Evolutionary conservation across 768 basidiomycete genomes (phyloP).

Genomic region (Boletus tomentosulus): DNA sequence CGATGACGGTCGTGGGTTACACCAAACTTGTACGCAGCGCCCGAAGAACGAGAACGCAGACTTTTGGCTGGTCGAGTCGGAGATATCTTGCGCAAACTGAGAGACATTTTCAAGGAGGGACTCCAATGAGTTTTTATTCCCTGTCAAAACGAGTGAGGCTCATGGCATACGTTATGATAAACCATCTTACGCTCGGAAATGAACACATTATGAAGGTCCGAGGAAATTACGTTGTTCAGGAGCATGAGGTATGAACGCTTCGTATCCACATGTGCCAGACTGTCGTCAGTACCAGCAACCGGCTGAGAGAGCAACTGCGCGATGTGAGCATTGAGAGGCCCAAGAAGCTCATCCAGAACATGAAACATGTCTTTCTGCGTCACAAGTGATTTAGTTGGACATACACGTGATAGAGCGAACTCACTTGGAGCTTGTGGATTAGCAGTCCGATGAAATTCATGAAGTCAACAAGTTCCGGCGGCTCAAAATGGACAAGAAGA

Average conservation of each 20-base stretch:
- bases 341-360: conserved; percentile 86
- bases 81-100: conserved; percentile 65
- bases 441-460: conserved; percentile 91
- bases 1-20: conserved; percentile 41
- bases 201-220: conserved; percentile 80
- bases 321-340: conserved; percentile 82
- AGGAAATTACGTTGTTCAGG: conserved; percentile 73
- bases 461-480: conserved; percentile 90
- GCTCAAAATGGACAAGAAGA: conserved; percentile 88
- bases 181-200: conserved; percentile 69
- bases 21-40: conserved; percentile 66
- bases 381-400: background rate
- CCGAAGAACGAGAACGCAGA: conserved; percentile 77
- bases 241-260: conserved; percentile 86
- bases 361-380: conserved; percentile 75
- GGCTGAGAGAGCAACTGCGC: conserved; percentile 76
- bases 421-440: conserved; percentile 86
- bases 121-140: conserved; percentile 69
- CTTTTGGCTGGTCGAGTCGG: conserved; percentile 74
- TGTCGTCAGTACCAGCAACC: conserved; percentile 83
- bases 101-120: conserved; percentile 71
- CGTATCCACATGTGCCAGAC: conserved; percentile 70
- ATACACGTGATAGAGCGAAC: conserved; percentile 3
- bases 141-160: conserved; percentile 25
- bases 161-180: conserved; percentile 19